Conservation (phyloP, 768 basidiomycete species). For the Macrolepiota dolichaula region DNA sequence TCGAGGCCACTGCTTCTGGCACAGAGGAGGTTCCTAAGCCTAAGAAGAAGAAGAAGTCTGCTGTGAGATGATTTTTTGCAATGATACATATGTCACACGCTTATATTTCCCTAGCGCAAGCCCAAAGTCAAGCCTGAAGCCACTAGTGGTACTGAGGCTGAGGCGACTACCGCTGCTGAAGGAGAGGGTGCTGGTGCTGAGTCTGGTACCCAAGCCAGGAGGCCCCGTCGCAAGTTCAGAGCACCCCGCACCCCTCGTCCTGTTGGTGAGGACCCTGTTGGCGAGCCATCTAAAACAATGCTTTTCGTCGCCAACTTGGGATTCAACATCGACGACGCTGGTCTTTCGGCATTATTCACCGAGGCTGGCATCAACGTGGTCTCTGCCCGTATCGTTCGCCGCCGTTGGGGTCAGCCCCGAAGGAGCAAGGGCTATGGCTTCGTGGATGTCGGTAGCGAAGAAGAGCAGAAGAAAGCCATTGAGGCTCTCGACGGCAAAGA, state of each 20-base stretch:
- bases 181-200: conserved; percentile 34
- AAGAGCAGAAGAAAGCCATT: conserved; percentile 90
- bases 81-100: neutral
- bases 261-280: conserved; percentile 77
- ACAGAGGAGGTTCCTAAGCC: conserved; percentile 72
- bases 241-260: conserved; percentile 60
- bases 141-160: conserved; percentile 24
- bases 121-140: conserved; percentile 43
- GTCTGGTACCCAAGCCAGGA: conserved; percentile 37
- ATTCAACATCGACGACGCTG: conserved; percentile 87
- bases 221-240: conserved; percentile 59
- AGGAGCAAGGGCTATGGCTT: conserved; percentile 98
- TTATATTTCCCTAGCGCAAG: conserved; percentile 45
- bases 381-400: conserved; percentile 87
- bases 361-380: conserved; percentile 79
- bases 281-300: conserved; percentile 86
- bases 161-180: conserved; percentile 30
- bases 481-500: conserved; percentile 84
- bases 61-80: conserved; percentile 38
- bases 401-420: conserved; percentile 78
- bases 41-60: conserved; percentile 79
- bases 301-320: conserved; percentile 98
- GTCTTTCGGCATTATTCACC: conserved; percentile 77
- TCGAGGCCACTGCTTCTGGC: conserved; percentile 51
- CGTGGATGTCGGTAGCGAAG: conserved; percentile 89